Conservation (phyloP, 2,329 filamentous ascomycete species). For the Dactylella cylindrospora region DNA sequence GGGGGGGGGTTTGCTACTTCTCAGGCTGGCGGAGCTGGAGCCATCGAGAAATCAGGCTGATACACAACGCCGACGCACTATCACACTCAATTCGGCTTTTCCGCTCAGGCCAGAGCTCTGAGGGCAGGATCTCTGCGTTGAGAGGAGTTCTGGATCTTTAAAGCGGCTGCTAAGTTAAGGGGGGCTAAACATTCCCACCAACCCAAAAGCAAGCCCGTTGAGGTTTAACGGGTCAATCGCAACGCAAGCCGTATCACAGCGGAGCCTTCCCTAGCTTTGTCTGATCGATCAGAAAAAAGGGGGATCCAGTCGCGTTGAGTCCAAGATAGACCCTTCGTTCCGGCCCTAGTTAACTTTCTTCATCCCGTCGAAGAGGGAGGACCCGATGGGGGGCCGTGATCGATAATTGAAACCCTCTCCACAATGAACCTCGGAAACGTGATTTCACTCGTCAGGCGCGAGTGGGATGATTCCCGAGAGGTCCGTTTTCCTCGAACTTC, state of each 20-base stretch:
- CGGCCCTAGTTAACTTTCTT: no score
- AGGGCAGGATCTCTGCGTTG: slow-evolving; percentile 28
- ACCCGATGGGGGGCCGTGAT: slow-evolving; percentile 3
- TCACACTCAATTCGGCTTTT: slow-evolving; percentile 27
- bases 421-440: slow-evolving; percentile 40
- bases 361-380: slow-evolving; percentile 4
- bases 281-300: slow-evolving; percentile 14
- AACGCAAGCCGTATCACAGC: no score
- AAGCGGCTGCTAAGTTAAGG: slow-evolving; percentile 36
- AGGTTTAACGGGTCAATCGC: no score
- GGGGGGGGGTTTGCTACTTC: no score
- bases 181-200: slow-evolving; percentile 19
- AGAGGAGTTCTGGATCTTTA: slow-evolving; percentile 43
- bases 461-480: slow-evolving; percentile 44
- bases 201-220: slow-evolving; percentile 24
- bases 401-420: not conserved
- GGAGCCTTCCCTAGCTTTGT: slow-evolving; percentile 6
- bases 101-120: slow-evolving; percentile 30
- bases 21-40: not conserved
- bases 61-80: slow-evolving; percentile 38
- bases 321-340: no score
- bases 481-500: slow-evolving; percentile 25
- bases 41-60: slow-evolving; percentile 21
- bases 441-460: slow-evolving; percentile 44
- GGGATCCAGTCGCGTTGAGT: slow-evolving; percentile 36